Base-by-base conservation (phyloP, 2,329 filamentous ascomycete genomes). In the Pseudophaeomoniella oleicola region DNA sequence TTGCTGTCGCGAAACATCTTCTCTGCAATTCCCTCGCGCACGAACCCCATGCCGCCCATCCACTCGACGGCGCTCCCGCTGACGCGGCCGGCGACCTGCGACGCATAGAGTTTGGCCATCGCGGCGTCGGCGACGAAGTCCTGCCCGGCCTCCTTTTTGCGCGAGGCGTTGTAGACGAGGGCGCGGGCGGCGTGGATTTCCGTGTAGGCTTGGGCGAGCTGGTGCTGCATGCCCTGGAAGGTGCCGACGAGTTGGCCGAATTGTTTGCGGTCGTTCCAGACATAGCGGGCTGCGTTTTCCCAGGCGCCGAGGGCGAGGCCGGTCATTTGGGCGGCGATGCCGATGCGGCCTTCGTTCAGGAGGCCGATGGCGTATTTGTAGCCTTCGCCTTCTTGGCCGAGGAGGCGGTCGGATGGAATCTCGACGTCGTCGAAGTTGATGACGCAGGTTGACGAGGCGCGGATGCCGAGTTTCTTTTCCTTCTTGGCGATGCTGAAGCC, bases 11-110 rank as follows among this genome's bases (percentile, higher is more conserved):
- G 72, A 71, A 81, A 98, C 66, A 80, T 94, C 75, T 98, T 98
- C 75, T 98, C 90, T 1, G 90, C 90, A 40, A 94, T 76, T 0
- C 90, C 90, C 59, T 98, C 90, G 32, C 90, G 70, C 12, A 98
- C 90, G 51, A 98, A 98, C 32, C 90, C 90, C 90, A 98, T 96
- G 31, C 90, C 90, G 34, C 90, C 90, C 88, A 96, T 96, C 90
- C 90, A 98, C 64, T 98, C 90, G 17, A 98, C 76, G 0, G 88
- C 90, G 34, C 81, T 71, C 4, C 87, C 78, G 38, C 80, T 81
- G 14, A 98, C 88, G 37, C 75, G 77, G 14, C 83, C 82, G 0
- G 90, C 90, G 19, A 98, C 85, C 63, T 98, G 90, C 3, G 83
- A 90, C 2, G 90, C 77, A 57, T 82, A 94, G 38, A 98, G 71